These are phyloP conservation scores for Vitis amurensis DNA, from an alignment of 164 flowering plant species.

Conservation along the genomic window DNA sequence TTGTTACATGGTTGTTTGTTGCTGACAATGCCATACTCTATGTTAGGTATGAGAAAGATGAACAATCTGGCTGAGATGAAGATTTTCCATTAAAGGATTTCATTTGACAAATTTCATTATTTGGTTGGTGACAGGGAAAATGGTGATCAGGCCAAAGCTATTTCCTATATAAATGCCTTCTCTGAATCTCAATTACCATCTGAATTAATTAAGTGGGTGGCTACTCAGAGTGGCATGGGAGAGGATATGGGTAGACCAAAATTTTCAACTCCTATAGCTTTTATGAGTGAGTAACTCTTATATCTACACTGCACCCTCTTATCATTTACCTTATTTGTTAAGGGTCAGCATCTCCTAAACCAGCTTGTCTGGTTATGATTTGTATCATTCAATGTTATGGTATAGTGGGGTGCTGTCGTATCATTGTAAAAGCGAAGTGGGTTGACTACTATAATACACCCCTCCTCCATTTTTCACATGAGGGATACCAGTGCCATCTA, in stretches of 20 bases:
- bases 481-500: no score
- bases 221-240: slow-evolving; percentile 19
- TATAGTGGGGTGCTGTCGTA: background rate
- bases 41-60: slow-evolving; percentile 28
- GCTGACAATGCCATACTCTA: slow-evolving; percentile 35
- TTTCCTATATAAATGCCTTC: slow-evolving; percentile 31
- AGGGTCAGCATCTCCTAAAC: background rate
- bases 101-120: background rate
- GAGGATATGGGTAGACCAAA: slow-evolving; percentile 14
- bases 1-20: slow-evolving; percentile 37
- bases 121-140: slow-evolving; percentile 24
- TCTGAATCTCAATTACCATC: slow-evolving; percentile 25
- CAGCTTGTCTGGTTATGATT: background rate
- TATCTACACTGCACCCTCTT: background rate
- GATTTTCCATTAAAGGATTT: background rate
- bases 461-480: background rate
- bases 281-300: slow-evolving; percentile 40
- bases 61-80: background rate
- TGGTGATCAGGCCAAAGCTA: slow-evolving; percentile 23
- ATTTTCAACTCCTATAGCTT: slow-evolving; percentile 29
- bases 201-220: slow-evolving; percentile 37
- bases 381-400: background rate
- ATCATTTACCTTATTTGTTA: background rate
- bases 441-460: background rate
- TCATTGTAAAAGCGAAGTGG: background rate